A percentile compares a stretch with the other conserved stretches of the same genome.
phyloP scores from a whole-genome alignment of 1,284 basidiomycete genomes.

The Sutorius eximius region DNA sequence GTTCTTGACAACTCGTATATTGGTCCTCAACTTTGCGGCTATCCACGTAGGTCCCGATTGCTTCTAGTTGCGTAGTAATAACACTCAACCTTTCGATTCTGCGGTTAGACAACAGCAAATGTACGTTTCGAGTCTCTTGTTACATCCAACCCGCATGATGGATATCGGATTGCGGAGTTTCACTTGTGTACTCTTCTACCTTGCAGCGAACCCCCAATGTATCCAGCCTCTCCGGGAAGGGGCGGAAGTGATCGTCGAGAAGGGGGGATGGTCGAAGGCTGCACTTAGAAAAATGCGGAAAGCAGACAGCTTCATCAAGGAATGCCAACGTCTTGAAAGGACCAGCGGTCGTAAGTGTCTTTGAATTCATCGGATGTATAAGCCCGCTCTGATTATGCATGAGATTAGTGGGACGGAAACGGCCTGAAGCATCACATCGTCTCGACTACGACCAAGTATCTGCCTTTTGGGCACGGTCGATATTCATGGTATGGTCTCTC shows the following conservation, averaged over 20 bases:
- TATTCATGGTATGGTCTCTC: slow-evolving; percentile 11
- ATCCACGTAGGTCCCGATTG: no score
- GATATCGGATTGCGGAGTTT: slow-evolving; percentile 22
- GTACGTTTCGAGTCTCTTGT: slow-evolving; percentile 5
- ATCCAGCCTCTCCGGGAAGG: slow-evolving; percentile 43
- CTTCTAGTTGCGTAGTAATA: no score
- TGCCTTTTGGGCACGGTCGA: slow-evolving; percentile 17
- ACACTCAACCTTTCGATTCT: slow-evolving; percentile 7
- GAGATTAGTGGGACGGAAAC: slow-evolving; percentile 10
- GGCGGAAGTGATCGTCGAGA: slow-evolving; percentile 32
- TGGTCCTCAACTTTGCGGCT: no score
- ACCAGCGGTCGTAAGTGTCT: no score
- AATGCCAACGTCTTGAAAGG: no score
- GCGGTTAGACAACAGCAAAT: slow-evolving; percentile 9
- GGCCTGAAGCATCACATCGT: slow-evolving; percentile 20
- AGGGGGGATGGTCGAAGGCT: slow-evolving; percentile 40
- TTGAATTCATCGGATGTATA: no score
- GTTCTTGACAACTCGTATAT: no score
- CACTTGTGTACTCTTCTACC: slow-evolving; percentile 25
- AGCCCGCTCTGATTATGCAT: background rate
- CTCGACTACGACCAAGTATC: slow-evolving; percentile 9
- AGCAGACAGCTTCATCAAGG: slow-evolving; percentile 38
- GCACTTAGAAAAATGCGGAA: slow-evolving; percentile 41
- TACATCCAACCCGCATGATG: background rate
- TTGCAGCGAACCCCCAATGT: slow-evolving; percentile 35